Evolutionary conservation across 2,329 filamentous ascomycete species (phyloP).

Genomic region (Fusarium nisikadoi): DNA sequence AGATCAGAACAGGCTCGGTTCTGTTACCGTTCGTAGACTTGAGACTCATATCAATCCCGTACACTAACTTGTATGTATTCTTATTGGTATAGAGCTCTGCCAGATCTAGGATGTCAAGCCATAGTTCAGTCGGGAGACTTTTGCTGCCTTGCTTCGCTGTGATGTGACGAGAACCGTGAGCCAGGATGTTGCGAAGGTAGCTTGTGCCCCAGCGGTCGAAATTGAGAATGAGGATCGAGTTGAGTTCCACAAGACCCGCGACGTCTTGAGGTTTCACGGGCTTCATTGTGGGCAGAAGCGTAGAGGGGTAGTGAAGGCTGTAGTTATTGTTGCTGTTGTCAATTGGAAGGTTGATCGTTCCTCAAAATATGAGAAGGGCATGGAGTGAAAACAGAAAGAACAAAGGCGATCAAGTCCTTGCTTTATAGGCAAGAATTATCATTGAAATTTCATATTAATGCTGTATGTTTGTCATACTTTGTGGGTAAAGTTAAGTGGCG

Average conservation of each 20-base stretch:
- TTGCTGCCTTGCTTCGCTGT: neutral
- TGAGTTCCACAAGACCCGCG: fast-evolving
- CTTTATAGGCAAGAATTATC: neutral
- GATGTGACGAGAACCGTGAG: fast-evolving
- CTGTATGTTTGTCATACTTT: neutral
- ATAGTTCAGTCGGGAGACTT: neutral
- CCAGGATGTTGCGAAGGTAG: neutral
- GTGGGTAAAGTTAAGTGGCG: neutral
- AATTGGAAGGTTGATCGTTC: neutral
- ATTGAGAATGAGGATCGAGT: neutral
- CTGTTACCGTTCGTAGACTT: fast-evolving
- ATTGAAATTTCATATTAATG: neutral
- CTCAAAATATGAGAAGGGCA: neutral
- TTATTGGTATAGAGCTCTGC: fast-evolving
- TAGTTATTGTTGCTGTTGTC: neutral
- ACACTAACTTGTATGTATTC: fast-evolving
- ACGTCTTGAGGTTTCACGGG: neutral
- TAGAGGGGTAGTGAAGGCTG: neutral
- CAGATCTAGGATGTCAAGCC: neutral
- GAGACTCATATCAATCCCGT: neutral
- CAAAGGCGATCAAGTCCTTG: neutral
- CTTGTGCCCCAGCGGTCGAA: neutral
- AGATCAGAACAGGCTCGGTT: neutral
- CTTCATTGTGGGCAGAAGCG: neutral
- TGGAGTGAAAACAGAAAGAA: neutral